phyloP scores from a whole-genome alignment of 2,329 filamentous ascomycete genomes.

The Stachybotrys elegans region DNA sequence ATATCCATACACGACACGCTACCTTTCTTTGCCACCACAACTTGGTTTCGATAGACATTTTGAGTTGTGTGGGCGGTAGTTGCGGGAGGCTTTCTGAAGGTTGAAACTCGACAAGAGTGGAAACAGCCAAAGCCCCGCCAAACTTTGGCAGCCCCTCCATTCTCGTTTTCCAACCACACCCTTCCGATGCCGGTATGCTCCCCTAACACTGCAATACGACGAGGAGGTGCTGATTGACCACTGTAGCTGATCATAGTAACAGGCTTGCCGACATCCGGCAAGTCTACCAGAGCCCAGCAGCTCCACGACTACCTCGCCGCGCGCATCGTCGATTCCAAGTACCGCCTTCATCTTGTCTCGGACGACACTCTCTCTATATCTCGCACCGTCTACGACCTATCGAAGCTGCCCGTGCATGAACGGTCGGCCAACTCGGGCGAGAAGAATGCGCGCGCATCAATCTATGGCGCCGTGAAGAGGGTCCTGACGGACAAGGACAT shows the following conservation, averaged over 20 bases:
- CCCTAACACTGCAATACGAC: too few relatives aligned
- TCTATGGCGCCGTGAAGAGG: constrained; percentile 75
- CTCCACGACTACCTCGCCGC: constrained; percentile 59
- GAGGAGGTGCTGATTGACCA: too few relatives aligned
- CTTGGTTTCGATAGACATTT: too few relatives aligned
- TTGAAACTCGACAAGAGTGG: too few relatives aligned
- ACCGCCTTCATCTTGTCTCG: constrained; percentile 69
- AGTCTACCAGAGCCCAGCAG: constrained; percentile 61
- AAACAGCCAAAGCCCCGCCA: not conserved
- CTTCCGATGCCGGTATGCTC: constrained; percentile 20
- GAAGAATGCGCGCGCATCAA: constrained; percentile 73
- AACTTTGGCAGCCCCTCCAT: not conserved
- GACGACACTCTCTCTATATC: constrained; percentile 67
- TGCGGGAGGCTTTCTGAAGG: too few relatives aligned
- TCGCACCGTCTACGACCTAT: constrained; percentile 66
- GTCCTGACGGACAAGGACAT: constrained; percentile 67
- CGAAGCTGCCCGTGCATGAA: constrained; percentile 50
- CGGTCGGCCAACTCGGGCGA: constrained; percentile 70
- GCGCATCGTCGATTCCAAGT: constrained; percentile 46
- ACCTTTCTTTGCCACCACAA: too few relatives aligned
- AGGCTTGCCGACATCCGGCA: constrained; percentile 64
- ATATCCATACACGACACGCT: too few relatives aligned
- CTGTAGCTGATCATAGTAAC: constrained; percentile 65
- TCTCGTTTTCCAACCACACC: not conserved
- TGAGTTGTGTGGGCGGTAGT: too few relatives aligned